These are phyloP conservation scores for Penicillium sp. DNA, from an alignment of 2,329 filamentous ascomycete species.

Conservation along the genomic window DNA sequence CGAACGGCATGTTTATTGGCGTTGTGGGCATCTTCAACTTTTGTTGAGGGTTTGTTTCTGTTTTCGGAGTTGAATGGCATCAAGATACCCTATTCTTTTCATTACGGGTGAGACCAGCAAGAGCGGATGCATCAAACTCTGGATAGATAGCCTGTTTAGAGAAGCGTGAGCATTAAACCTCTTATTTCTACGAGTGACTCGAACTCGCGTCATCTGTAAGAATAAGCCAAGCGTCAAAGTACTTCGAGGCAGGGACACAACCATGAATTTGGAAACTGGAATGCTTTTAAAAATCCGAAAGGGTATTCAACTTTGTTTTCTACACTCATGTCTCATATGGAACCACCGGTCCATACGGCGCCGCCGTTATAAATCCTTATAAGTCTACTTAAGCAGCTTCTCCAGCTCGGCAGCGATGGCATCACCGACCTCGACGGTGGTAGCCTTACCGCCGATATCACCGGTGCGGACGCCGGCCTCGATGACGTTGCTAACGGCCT, in stretches of 20 bases:
- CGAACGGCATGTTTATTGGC: background rate
- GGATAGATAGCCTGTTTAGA: background rate
- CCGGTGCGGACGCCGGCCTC: slow-evolving; percentile 75
- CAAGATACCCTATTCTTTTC: slow-evolving; percentile 21
- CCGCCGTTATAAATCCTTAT: slow-evolving; percentile 4
- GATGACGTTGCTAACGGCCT: slow-evolving; percentile 56
- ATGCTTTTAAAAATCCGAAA: slow-evolving; percentile 6
- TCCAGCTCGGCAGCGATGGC: slow-evolving; percentile 73
- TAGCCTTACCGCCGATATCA: slow-evolving; percentile 76
- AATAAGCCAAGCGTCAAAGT: background rate
- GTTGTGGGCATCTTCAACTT: background rate
- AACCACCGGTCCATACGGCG: slow-evolving; percentile 3
- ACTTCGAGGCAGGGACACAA: background rate
- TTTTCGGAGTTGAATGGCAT: slow-evolving; percentile 17
- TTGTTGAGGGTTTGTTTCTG: background rate
- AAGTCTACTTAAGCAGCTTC: slow-evolving; percentile 58
- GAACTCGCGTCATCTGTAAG: background rate
- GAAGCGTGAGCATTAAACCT: too few species aligned
- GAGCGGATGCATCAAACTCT: background rate
- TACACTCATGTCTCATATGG: slow-evolving; percentile 26
- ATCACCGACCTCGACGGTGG: slow-evolving; percentile 78
- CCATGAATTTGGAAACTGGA: background rate
- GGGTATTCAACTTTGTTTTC: slow-evolving; percentile 26
- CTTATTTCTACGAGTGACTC: background rate
- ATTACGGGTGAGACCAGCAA: background rate